Conservation (phyloP, 164 flowering plant species). For the Piper longum region DNA sequence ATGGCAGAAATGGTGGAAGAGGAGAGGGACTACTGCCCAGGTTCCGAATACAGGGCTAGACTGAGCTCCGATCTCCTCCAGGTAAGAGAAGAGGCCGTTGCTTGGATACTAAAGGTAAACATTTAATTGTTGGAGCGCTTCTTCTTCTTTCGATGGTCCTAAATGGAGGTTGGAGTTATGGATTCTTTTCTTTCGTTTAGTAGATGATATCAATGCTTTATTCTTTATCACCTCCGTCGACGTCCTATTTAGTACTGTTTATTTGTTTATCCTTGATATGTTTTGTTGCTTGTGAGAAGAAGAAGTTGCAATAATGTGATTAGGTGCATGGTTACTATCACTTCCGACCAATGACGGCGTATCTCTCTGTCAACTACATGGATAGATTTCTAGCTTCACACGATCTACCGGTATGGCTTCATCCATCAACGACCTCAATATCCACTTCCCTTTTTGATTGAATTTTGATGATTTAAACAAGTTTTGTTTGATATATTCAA, state of each 20-base stretch:
- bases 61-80: conserved; percentile 15
- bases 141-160: too few relatives aligned
- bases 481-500: not conserved
- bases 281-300: too few relatives aligned
- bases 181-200: too few relatives aligned
- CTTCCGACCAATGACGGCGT: conserved; percentile 84
- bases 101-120: conserved; percentile 91
- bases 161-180: too few relatives aligned
- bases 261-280: too few relatives aligned
- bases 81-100: conserved; percentile 48
- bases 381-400: conserved; percentile 71
- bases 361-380: conserved; percentile 81
- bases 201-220: too few relatives aligned
- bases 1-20: conserved; percentile 46
- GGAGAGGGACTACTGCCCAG: conserved; percentile 53
- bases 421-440: conserved; percentile 3
- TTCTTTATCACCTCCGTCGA: too few relatives aligned
- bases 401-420: conserved; percentile 51
- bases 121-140: too few relatives aligned
- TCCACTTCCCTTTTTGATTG: too few relatives aligned
- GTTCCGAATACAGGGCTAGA: conserved; percentile 34
- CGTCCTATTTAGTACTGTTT: too few relatives aligned
- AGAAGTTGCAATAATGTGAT: not conserved
- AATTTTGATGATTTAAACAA: too few relatives aligned
- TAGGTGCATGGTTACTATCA: conserved; percentile 63